Base-by-base conservation (phyloP, 176 grass and related monocot species). In the Hordeum marinum region DNA sequence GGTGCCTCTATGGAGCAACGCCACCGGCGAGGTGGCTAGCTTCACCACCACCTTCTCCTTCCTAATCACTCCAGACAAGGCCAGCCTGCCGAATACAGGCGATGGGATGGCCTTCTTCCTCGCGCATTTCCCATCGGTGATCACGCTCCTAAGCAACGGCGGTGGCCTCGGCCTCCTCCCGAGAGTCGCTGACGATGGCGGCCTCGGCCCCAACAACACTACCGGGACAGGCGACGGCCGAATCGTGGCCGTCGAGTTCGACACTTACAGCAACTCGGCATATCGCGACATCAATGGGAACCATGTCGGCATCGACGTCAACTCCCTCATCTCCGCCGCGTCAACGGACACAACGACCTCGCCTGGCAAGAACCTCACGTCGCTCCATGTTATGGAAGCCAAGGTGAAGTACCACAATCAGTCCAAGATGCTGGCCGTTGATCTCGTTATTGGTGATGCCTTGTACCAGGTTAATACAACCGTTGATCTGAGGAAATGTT, bases 51-150 rank as follows among this genome's bases (percentile, higher is more conserved):
- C 74, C 35, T 93, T 90, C 85, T 76, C 85, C 68, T 80, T 90
- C 72, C 2, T 15, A 8, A 90, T 90, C 74, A 20, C 8, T 7
- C 65, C 3, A 1, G 17, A 17, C 32, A 35, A 37, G 1, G 0
- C 0, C 0, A 21, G 50, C 50, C 50, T 8, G 50, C 2, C 6
- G 0, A 0, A 2, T 0, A 21, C 1, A 8, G 91, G 88, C 12
- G 91, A 93, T 8, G 85, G 91, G 3, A 89, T 94, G 63, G 83
- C 92, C 37, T 91, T 94, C 89, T 91, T 91, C 84, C 86, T 94
- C 50, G 73, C 68, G 6, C 72, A 37, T 9, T 86, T 67, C 52
- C 86, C 83, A 6, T 63, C 83, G 6, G 7, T 2, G 2, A 41
- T 63, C 61, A 66, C 75, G 1, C 0, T 1, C 12, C 11, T 3